These are phyloP conservation scores for Chamaenerion angustifolium DNA, from an alignment of 345 rosid genomes.

Conservation along the genomic window DNA sequence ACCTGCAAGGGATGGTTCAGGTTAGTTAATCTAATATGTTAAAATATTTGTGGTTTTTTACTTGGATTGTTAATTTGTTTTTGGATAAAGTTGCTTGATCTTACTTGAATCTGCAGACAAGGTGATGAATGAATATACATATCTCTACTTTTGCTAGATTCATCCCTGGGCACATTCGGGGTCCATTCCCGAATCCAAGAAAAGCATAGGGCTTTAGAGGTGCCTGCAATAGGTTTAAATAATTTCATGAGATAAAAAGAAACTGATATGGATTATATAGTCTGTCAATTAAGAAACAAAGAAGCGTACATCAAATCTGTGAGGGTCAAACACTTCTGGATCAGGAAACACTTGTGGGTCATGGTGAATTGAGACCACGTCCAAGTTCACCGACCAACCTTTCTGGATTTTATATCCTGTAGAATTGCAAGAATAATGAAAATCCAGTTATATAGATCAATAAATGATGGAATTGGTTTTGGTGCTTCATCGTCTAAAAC, in stretches of 20 bases:
- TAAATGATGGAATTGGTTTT: too few relatives aligned
- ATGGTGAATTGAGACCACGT: slow-evolving; percentile 56
- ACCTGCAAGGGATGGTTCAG: slow-evolving; percentile 14
- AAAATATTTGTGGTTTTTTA: background rate
- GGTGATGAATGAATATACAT: slow-evolving; percentile 48
- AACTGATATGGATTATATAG: background rate
- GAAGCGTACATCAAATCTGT: too few relatives aligned
- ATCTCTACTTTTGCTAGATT: slow-evolving; percentile 59
- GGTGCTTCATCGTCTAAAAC: slow-evolving; percentile 24
- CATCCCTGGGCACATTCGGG: slow-evolving; percentile 59
- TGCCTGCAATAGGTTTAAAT: too few relatives aligned
- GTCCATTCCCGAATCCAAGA: slow-evolving; percentile 63
- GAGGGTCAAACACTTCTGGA: too few relatives aligned
- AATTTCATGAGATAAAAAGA: slow-evolving; percentile 1
- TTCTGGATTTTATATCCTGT: too few relatives aligned
- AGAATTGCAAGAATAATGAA: too few relatives aligned
- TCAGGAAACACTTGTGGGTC: slow-evolving; percentile 13
- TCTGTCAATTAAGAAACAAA: background rate
- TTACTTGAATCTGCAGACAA: slow-evolving; percentile 50
- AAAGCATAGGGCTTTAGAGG: slow-evolving; percentile 7
- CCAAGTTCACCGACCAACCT: slow-evolving; percentile 46
- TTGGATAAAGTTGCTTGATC: slow-evolving; percentile 1
- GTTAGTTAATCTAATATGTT: background rate
- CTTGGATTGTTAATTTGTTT: too few relatives aligned
- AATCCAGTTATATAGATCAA: slow-evolving; percentile 11